phyloP scores from a whole-genome alignment of 345 rosid species.

The Fremontodendron californicum region DNA sequence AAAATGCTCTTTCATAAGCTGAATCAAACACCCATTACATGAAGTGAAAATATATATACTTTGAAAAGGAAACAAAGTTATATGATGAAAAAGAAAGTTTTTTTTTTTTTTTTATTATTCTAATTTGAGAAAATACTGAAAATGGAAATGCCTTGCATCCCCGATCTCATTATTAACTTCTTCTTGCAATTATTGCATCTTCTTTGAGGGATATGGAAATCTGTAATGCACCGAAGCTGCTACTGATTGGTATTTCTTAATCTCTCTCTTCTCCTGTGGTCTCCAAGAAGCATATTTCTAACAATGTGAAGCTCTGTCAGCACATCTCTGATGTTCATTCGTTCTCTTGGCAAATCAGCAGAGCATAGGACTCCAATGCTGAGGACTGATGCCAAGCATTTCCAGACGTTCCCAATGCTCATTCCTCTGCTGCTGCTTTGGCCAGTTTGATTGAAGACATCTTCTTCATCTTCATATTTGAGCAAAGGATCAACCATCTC shows the following conservation, averaged over 20 bases:
- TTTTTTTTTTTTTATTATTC: no score
- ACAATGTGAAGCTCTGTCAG: not conserved
- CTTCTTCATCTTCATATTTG: not conserved
- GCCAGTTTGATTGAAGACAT: not conserved
- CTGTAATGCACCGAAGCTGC: not conserved
- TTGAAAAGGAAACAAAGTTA: no score
- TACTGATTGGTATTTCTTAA: not conserved
- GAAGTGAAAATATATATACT: no score
- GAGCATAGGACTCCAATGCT: conserved; percentile 1
- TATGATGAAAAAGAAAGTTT: no score
- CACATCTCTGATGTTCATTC: not conserved
- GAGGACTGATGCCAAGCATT: not conserved
- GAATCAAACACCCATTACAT: no score
- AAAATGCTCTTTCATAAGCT: no score
- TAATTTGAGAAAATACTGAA: not conserved
- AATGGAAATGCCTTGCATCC: not conserved
- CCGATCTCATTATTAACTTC: not conserved
- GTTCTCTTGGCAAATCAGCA: not conserved
- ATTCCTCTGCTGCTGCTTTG: not conserved
- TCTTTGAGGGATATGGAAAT: not conserved
- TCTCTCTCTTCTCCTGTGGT: not conserved
- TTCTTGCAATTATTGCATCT: not conserved
- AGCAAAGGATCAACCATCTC: not conserved
- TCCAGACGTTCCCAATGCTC: not conserved
- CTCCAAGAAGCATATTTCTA: conserved; percentile 2